Base-by-base conservation (phyloP, 2,329 filamentous ascomycete species). In the Blastomyces parvus region DNA sequence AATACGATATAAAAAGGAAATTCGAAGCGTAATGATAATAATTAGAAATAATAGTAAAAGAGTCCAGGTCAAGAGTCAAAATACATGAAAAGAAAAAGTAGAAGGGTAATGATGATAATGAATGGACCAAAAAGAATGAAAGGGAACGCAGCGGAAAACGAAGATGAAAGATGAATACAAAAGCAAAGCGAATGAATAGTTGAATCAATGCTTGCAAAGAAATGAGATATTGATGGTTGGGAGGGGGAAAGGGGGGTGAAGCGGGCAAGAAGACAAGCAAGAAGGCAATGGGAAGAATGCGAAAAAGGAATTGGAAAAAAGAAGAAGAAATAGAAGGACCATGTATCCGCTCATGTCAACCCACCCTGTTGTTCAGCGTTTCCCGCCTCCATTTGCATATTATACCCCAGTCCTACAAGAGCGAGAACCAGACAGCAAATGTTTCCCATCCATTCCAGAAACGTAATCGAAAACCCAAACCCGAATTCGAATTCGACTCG, bases 21-120 rank as follows among this genome's bases (percentile, higher is more conserved):
- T 9, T 48, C 13, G 22, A n/a, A 58, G 40, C 4, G 36, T 57
- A 22, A 40, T 27, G n/a, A 42, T n/a, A 40, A 58, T 58, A 40
- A 58, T 40, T 58, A 58, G 55, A 58, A 58, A 58, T 25, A 14
- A 40, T 17, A 27, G 36, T 58, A 58, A 9, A 36, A 46, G n/a
- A 14, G 33, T 8, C 4, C n/a, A 14, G 52, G 11, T 55, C 52
- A 55, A 55, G 52, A 25, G 9, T 55, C 42, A 46, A 6, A 19
- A 46, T n/a, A 48, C 8, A n/a, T 2, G 19, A 22, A 48, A 25
- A 56, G 9, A 19, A 56, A 7, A 55, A 36, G 19, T n/a, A 53
- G 22, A 53, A 53, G 13, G 30, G 25, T 27, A 53, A 53, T 40
- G 13, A 17, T 14, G 13, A 40, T 14, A 44, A 27, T 9, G 14